Evolutionary conservation across 2,329 filamentous ascomycete species (phyloP).

Genomic region (Zymoseptoria crescenta): DNA sequence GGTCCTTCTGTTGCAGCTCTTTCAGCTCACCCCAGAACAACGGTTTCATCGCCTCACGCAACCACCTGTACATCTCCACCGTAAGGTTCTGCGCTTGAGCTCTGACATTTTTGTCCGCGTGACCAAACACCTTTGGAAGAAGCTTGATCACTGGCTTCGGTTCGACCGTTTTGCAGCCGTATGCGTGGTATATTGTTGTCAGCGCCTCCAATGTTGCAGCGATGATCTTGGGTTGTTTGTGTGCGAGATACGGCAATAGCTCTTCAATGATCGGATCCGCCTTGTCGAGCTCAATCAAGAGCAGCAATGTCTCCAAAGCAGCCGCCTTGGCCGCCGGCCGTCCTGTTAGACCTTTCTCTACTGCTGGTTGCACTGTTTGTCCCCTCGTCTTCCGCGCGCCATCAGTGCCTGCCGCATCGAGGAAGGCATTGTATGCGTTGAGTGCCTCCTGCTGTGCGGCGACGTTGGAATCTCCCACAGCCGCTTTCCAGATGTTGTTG

Average conservation of each 20-base stretch:
- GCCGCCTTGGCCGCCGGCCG: constrained; percentile 82
- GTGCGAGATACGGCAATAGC: constrained; percentile 68
- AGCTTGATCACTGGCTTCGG: constrained; percentile 84
- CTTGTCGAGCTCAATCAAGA: constrained; percentile 85
- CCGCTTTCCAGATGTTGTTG: constrained; percentile 79
- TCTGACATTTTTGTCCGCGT: constrained; percentile 96
- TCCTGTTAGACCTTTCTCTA: constrained; percentile 88
- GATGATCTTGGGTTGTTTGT: constrained; percentile 88
- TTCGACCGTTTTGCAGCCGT: constrained; percentile 88
- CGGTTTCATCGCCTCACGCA: constrained; percentile 95
- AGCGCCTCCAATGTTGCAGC: constrained; percentile 67
- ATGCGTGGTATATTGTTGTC: constrained; percentile 81
- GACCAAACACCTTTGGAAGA: constrained; percentile 84
- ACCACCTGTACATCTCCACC: constrained; percentile 92
- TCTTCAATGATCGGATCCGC: constrained; percentile 84
- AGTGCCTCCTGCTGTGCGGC: constrained; percentile 93
- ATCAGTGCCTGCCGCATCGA: constrained; percentile 80
- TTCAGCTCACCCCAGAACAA: constrained; percentile 96
- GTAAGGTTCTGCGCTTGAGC: constrained; percentile 86
- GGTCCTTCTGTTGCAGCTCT: constrained; percentile 85
- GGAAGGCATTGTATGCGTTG: constrained; percentile 77
- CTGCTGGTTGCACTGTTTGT: constrained; percentile 67
- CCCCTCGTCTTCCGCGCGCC: constrained; percentile 60
- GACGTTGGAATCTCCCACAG: constrained; percentile 89
- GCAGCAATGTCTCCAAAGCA: constrained; percentile 73